Evolutionary conservation across 495 filamentous ascomycete genomes (phyloP).

Genomic region (Hypoxylon trugodes): DNA sequence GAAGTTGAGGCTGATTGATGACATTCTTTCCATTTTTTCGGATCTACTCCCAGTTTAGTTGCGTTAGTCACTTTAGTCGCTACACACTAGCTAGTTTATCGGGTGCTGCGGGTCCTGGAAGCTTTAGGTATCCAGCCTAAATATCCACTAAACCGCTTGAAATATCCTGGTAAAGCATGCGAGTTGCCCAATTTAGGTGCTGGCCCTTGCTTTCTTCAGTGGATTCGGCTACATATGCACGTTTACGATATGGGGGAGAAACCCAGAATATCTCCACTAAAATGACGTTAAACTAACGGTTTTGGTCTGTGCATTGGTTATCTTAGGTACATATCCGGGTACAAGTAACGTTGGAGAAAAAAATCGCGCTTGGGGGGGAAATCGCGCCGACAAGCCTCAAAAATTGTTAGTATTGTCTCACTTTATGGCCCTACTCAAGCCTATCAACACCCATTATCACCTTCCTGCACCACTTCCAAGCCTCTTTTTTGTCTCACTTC

Average conservation of each 20-base stretch:
- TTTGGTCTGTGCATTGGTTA: conserved; percentile 1
- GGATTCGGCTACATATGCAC: conserved; percentile 13
- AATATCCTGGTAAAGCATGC: conserved; percentile 11
- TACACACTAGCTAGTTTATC: no score
- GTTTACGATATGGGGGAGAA: conserved; percentile 2
- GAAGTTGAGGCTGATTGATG: conserved; percentile 40
- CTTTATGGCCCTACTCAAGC: conserved; percentile 26
- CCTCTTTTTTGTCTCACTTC: conserved; percentile 37
- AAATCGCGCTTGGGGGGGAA: conserved; percentile 1
- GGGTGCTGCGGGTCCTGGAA: conserved; percentile 32
- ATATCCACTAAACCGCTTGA: background rate
- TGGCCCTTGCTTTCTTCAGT: conserved; percentile 31
- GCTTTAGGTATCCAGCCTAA: no score
- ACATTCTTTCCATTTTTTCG: no score
- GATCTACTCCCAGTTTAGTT: no score
- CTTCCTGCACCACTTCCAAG: conserved; percentile 22
- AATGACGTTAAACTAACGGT: conserved; percentile 9
- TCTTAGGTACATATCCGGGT: no score
- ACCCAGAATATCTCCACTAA: conserved; percentile 4
- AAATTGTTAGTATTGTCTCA: conserved; percentile 33
- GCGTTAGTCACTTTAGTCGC: no score
- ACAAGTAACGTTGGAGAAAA: background rate
- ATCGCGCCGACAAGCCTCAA: conserved; percentile 27
- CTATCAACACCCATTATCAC: conserved; percentile 29
- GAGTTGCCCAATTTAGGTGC: conserved; percentile 35